Evolutionary conservation across 2,329 filamentous ascomycete genomes (phyloP).

Genomic region (Nigrospora osmanthi): DNA sequence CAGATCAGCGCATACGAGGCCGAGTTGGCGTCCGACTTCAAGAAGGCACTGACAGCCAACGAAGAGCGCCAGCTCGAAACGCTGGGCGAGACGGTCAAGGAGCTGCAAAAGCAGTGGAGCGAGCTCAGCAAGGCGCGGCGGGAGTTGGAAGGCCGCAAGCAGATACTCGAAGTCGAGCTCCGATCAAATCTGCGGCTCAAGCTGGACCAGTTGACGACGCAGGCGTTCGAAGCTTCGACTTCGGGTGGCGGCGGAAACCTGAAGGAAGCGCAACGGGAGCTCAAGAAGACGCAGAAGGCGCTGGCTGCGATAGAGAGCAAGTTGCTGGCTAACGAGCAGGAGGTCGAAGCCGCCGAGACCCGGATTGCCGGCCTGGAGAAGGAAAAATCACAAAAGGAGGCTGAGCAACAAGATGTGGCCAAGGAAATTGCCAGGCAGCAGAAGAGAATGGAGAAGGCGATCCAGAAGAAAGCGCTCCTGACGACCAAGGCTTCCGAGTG

Average conservation of each 20-base stretch:
- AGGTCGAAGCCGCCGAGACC: conserved; percentile 50
- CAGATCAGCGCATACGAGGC: conserved; percentile 70
- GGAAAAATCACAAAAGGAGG: conserved; percentile 56
- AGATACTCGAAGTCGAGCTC: conserved; percentile 76
- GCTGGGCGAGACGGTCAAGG: conserved; percentile 61
- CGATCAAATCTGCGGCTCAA: conserved; percentile 83
- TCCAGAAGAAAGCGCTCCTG: conserved; percentile 78
- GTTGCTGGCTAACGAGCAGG: conserved; percentile 65
- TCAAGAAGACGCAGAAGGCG: conserved; percentile 67
- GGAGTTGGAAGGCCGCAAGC: conserved; percentile 73
- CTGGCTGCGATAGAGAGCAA: conserved; percentile 60
- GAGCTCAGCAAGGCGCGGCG: conserved; percentile 66
- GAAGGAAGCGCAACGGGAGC: conserved; percentile 71
- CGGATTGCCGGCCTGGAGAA: conserved; percentile 27
- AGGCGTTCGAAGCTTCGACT: conserved; percentile 60
- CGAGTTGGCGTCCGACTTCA: conserved; percentile 81
- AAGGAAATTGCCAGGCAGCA: conserved; percentile 76
- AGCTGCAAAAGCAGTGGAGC: conserved; percentile 69
- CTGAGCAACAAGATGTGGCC: conserved; percentile 67
- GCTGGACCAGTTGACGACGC: conserved; percentile 75
- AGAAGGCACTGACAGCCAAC: conserved; percentile 74
- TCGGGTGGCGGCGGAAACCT: conserved; percentile 60
- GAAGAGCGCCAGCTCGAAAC: conserved; percentile 76
- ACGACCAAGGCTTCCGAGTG: conserved; percentile 72
- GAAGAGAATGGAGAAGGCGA: conserved; percentile 84